phyloP scores from a whole-genome alignment of 2,329 filamentous ascomycete species.

The Trematosphaeria pertusa region DNA sequence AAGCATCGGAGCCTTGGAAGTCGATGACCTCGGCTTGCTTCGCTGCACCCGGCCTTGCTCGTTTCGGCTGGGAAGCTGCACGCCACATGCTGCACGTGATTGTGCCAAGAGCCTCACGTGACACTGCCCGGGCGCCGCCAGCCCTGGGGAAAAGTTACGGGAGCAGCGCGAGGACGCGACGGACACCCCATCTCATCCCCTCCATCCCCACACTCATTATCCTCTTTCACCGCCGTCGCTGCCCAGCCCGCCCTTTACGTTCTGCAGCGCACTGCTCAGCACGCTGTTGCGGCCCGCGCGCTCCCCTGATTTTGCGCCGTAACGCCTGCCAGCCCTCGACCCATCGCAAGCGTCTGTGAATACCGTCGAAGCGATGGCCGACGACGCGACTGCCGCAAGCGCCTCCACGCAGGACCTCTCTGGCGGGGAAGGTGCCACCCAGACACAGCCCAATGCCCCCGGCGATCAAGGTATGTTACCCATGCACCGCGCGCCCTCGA shows the following conservation, averaged over 20 bases:
- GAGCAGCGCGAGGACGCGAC: constrained; percentile 45
- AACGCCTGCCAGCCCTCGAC: constrained; percentile 26
- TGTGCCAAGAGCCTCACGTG: constrained; percentile 26
- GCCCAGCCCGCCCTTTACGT: constrained; percentile 1
- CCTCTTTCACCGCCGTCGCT: constrained; percentile 19
- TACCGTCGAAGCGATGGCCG: constrained; percentile 39
- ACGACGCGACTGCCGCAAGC: constrained; percentile 38
- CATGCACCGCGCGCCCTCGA: constrained; percentile 3
- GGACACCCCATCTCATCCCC: constrained; percentile 33
- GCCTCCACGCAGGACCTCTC: constrained; percentile 36
- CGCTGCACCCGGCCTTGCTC: constrained; percentile 25
- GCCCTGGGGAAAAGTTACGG: constrained; percentile 27
- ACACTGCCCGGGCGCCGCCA: constrained; percentile 4
- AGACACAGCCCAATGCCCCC: constrained; percentile 28
- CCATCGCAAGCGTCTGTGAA: constrained; percentile 23
- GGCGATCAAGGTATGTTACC: constrained; percentile 41
- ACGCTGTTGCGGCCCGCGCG: constrained; percentile 20
- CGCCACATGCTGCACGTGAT: too few species aligned
- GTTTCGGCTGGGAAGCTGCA: constrained; percentile 3
- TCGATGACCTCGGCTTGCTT: constrained; percentile 39
- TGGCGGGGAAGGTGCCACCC: constrained; percentile 32
- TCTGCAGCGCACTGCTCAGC: background rate
- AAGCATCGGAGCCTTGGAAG: constrained; percentile 8
- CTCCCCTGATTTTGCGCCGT: constrained; percentile 14
- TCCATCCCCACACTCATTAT: constrained; percentile 35